Conservation (phyloP, 2,329 filamentous ascomycete species). For the Cordyceps tenuipes region DNA sequence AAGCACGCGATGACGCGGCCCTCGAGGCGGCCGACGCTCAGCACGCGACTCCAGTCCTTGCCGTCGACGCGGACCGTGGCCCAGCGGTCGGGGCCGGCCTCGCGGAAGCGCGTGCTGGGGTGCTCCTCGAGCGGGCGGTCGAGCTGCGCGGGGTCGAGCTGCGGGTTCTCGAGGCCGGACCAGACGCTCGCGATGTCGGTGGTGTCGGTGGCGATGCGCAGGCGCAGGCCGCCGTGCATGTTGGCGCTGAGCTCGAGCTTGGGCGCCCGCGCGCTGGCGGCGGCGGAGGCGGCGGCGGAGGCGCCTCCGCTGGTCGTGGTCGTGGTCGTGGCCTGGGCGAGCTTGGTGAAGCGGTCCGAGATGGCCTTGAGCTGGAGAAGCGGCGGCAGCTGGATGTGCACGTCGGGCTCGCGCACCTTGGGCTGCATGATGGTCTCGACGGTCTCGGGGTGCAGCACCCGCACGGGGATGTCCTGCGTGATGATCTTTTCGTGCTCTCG, state of each 20-base stretch:
- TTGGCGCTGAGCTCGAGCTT: conserved; percentile 85
- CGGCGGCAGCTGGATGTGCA: conserved; percentile 84
- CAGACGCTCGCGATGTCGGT: conserved; percentile 80
- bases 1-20: conserved; percentile 91
- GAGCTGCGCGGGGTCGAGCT: conserved; percentile 71
- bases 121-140: conserved; percentile 66
- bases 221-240: conserved; percentile 79
- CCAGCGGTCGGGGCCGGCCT: conserved; percentile 74
- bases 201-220: conserved; percentile 75
- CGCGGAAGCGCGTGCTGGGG: conserved; percentile 70
- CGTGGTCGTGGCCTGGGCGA: conserved; percentile 45
- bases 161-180: conserved; percentile 78
- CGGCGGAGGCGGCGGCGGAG: background rate
- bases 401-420: conserved; percentile 80
- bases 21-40: conserved; percentile 83
- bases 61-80: conserved; percentile 86
- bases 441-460: conserved; percentile 71
- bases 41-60: conserved; percentile 86
- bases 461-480: conserved; percentile 92
- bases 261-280: conserved; percentile 33
- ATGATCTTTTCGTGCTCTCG: conserved; percentile 83
- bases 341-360: conserved; percentile 88
- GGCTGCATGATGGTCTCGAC: conserved; percentile 96
- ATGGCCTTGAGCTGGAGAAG: conserved; percentile 86
- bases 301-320: too few species aligned